A percentile compares a stretch with the other conserved stretches of the same genome.
phyloP scores from a whole-genome alignment of 176 grass and related monocot genomes.

The Avena insularis region DNA sequence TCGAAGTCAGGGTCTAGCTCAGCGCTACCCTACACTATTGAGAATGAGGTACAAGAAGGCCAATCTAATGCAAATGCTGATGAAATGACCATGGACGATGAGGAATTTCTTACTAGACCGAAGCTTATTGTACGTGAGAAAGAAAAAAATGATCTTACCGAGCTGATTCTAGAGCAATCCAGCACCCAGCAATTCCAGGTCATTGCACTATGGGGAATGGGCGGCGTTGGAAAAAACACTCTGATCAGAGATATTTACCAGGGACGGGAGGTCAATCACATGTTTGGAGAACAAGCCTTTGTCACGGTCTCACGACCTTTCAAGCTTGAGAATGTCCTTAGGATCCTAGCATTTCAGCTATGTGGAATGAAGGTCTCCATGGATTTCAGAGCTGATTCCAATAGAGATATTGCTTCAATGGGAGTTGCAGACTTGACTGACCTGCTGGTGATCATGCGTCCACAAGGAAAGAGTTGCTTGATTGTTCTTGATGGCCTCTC shows the following conservation, averaged over 20 bases:
- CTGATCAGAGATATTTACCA: neutral
- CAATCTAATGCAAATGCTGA: neutral
- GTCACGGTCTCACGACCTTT: neutral
- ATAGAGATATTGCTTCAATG: neutral
- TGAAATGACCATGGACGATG: neutral
- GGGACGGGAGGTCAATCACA: neutral
- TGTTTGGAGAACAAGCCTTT: slow-evolving; percentile 1
- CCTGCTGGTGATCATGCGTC: neutral
- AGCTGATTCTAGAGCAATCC: neutral
- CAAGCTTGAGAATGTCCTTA: neutral
- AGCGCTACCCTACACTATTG: neutral
- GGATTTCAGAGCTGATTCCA: neutral
- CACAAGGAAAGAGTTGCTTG: neutral
- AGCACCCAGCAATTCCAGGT: neutral
- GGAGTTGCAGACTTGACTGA: neutral
- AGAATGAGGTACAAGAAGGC: neutral
- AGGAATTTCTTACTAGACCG: neutral
- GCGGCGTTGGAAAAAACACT: slow-evolving; percentile 4
- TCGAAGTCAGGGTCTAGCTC: neutral
- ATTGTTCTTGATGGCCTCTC: neutral
- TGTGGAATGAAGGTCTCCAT: neutral
- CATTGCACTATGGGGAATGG: neutral
- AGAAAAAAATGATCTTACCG: neutral
- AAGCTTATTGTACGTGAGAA: neutral
- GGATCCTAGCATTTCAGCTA: neutral